Evolutionary conservation across 441 rosid genomes (phyloP).

Genomic region (Bruguiera hainesii): DNA sequence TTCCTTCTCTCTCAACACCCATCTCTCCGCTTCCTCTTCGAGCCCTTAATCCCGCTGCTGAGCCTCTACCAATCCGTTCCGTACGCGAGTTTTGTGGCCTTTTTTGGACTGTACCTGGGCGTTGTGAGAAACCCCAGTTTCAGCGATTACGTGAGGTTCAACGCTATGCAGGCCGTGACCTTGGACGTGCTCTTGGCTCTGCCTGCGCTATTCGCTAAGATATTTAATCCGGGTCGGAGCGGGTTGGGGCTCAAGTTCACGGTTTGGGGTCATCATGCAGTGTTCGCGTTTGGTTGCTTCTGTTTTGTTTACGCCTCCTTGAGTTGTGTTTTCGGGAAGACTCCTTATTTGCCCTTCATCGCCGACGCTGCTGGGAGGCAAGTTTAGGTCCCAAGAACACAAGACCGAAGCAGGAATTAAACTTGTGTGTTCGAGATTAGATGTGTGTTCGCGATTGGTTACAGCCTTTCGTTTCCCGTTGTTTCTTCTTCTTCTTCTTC

Average conservation of each 20-base stretch:
- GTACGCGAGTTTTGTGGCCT: slow-evolving; percentile 73
- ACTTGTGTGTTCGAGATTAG: too few species aligned
- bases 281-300: slow-evolving; percentile 61
- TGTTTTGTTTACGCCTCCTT: slow-evolving; percentile 62
- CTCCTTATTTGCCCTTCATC: slow-evolving; percentile 77
- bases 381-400: slow-evolving; percentile 20
- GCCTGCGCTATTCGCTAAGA: slow-evolving; percentile 56
- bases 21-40: slow-evolving; percentile 38
- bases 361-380: slow-evolving; percentile 87
- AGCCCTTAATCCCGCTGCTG: slow-evolving; percentile 67
- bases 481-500: too few species aligned
- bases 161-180: slow-evolving; percentile 86
- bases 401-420: too few species aligned
- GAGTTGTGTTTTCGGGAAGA: slow-evolving; percentile 53
- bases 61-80: slow-evolving; percentile 66
- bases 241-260: slow-evolving; percentile 51
- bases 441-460: too few species aligned
- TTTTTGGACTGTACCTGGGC: slow-evolving; percentile 68
- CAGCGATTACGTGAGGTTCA: slow-evolving; percentile 65
- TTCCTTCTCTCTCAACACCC: slow-evolving; percentile 72
- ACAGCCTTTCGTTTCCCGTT: too few species aligned
- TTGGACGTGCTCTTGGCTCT: slow-evolving; percentile 73
- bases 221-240: slow-evolving; percentile 55
- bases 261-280: slow-evolving; percentile 71
- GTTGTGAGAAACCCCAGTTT: slow-evolving; percentile 66